Conservation (phyloP, 148 eudicot genomes). For the Vaccinium macrocarpon region DNA sequence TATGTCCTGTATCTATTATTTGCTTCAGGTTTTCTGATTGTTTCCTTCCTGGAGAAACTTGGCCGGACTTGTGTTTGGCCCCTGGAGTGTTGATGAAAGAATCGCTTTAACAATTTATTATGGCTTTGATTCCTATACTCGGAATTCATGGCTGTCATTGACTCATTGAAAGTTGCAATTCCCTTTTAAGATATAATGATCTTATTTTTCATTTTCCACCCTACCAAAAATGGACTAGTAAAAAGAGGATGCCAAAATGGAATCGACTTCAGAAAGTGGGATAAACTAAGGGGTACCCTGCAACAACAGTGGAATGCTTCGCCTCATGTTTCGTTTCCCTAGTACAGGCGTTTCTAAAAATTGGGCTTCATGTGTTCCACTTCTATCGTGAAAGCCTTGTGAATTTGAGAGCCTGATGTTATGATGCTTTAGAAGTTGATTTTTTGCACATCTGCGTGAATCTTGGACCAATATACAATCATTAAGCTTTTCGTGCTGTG, state of each 20-base stretch:
- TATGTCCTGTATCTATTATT: conserved; percentile 9
- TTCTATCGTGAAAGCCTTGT: not conserved
- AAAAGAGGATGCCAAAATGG: not conserved
- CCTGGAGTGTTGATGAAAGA: not conserved
- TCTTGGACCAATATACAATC: not conserved
- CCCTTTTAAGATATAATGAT: not conserved
- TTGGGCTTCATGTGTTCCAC: not conserved
- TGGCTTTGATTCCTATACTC: not conserved
- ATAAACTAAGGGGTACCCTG: not conserved
- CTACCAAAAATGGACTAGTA: not conserved
- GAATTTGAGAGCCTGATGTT: not conserved
- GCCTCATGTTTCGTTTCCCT: not conserved
- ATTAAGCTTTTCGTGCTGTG: not conserved
- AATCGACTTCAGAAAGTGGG: not conserved
- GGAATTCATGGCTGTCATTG: not conserved
- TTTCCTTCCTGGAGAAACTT: conserved; percentile 3
- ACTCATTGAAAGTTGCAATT: not conserved
- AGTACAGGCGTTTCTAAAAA: not conserved
- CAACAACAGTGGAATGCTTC: not conserved
- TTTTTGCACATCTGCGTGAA: not conserved
- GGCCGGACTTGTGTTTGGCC: not conserved
- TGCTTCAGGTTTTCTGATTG: conserved; percentile 4
- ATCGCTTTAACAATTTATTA: not conserved
- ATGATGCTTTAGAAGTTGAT: not conserved
- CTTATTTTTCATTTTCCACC: not conserved